phyloP scores from a whole-genome alignment of 345 rosid species.

The Brassica cretica region DNA sequence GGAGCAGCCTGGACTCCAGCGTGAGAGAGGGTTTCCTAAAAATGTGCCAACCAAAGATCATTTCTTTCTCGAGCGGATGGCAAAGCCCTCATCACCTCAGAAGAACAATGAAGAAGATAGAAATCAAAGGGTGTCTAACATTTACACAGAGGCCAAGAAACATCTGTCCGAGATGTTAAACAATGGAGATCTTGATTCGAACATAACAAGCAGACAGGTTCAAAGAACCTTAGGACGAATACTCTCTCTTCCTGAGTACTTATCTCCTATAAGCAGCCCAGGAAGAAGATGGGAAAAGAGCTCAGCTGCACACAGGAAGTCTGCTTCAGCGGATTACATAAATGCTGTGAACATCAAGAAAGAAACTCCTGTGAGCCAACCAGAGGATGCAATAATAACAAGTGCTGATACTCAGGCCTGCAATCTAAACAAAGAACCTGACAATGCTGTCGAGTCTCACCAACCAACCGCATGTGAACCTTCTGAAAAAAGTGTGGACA shows the following conservation, averaged over 20 bases:
- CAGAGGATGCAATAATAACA: slow-evolving; percentile 30
- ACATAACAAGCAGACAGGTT: slow-evolving; percentile 46
- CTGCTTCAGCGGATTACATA: slow-evolving; percentile 43
- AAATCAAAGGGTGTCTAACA: slow-evolving; percentile 56
- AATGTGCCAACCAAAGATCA: slow-evolving; percentile 77
- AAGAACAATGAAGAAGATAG: slow-evolving; percentile 43
- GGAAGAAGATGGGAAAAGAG: slow-evolving; percentile 53
- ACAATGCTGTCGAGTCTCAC: slow-evolving; percentile 31
- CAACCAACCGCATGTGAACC: slow-evolving; percentile 33
- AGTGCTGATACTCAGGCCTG: slow-evolving; percentile 37
- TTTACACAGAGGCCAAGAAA: slow-evolving; percentile 89
- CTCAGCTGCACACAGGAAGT: slow-evolving; percentile 55
- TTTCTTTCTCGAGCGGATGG: slow-evolving; percentile 79
- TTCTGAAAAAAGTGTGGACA: slow-evolving; percentile 35
- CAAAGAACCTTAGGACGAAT: slow-evolving; percentile 77
- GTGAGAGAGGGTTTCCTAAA: slow-evolving; percentile 46
- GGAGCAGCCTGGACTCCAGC: slow-evolving; percentile 50
- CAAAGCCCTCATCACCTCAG: slow-evolving; percentile 50
- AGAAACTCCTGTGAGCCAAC: slow-evolving; percentile 45
- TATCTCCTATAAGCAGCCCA: slow-evolving; percentile 73
- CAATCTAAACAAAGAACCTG: slow-evolving; percentile 39
- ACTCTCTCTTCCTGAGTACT: slow-evolving; percentile 76
- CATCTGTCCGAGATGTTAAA: slow-evolving; percentile 86
- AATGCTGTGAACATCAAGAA: slow-evolving; percentile 44
- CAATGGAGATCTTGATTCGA: slow-evolving; percentile 49